Conservation (phyloP, 495 filamentous ascomycete genomes). For the Talaromyces stipitatus region DNA sequence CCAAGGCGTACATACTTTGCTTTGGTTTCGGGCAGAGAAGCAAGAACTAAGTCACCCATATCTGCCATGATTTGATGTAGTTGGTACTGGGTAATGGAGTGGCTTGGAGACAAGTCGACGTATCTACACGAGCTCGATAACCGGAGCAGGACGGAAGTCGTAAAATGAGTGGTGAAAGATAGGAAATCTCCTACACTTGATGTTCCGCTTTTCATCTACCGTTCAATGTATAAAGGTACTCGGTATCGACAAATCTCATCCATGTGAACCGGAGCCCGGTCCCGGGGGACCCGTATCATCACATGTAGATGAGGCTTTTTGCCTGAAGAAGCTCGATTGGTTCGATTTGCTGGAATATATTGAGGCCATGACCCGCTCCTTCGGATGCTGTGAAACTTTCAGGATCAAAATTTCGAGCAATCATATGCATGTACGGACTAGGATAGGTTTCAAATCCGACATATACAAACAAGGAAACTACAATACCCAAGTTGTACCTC, state of each 20-base stretch:
- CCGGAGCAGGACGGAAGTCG: background rate
- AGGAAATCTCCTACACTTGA: background rate
- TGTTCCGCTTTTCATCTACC: background rate
- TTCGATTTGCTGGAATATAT: too few relatives aligned
- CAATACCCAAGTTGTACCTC: too few relatives aligned
- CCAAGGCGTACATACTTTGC: conserved; percentile 41
- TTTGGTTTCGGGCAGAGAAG: conserved; percentile 11
- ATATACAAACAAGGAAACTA: background rate
- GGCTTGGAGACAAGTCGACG: background rate
- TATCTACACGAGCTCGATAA: background rate
- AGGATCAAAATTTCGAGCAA: too few relatives aligned
- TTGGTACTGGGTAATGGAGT: background rate
- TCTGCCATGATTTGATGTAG: background rate
- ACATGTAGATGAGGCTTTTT: too few relatives aligned
- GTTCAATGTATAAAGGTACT: background rate
- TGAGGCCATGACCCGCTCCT: too few relatives aligned
- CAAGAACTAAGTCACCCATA: background rate
- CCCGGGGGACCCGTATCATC: too few relatives aligned
- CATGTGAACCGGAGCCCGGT: background rate
- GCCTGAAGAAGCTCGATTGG: too few relatives aligned
- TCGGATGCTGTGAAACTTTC: too few relatives aligned
- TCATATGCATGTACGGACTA: background rate
- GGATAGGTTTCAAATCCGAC: background rate
- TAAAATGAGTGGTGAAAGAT: background rate
- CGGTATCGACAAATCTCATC: background rate